Evolutionary conservation across 306 rosid species (phyloP), one percentile per base, ranked within the genome.

Genomic region (Ziziphus jujuba): DNA sequence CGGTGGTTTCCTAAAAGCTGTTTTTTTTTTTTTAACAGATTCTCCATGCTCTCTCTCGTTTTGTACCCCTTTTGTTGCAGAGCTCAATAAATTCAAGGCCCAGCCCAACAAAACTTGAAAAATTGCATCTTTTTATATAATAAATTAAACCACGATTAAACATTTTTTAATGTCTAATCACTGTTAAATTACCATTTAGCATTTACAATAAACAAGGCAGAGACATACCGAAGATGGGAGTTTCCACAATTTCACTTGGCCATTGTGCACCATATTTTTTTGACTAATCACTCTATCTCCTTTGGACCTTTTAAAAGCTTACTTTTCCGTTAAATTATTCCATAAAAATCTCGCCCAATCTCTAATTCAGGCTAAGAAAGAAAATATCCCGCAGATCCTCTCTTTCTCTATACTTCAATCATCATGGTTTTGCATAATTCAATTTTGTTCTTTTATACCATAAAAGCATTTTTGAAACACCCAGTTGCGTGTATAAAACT

Each of bases 1-100:
- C 48, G 20, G 66, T 71, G 45, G 64, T 69, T 80, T 72, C 59
- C 74, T 22, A 63, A 78, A 80, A 71, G 81, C 38, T 31, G 11
- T 48, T 61, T 49, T 59, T 43, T 7, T 22, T 19, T 40, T 59
- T 51, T 59, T 59, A 10, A 54, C 25, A 72, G 82, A 79, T 81
- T 85, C 95, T 64, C 61, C 75, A 71, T 76, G 79, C 82, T 67
- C 72, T 80, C 76, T 56, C 64, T 65, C 57, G 74, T 77, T 82
- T 57, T 45, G 60, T 48, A 49, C 57, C 40, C 60, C 48, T 36
- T 59, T 63, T 44, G 9, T 56, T 75, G 75, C 25, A 64, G 58
- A 34, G 60, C 69, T 44, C 59, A 64, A 62, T 61, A 4, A 49
- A 35, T 67, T 65, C n/a, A 64, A 56, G 19, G 43, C 56, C 2